These are phyloP conservation scores for Hevea brasiliensis DNA, from an alignment of 345 rosid genomes.

Conservation along the genomic window DNA sequence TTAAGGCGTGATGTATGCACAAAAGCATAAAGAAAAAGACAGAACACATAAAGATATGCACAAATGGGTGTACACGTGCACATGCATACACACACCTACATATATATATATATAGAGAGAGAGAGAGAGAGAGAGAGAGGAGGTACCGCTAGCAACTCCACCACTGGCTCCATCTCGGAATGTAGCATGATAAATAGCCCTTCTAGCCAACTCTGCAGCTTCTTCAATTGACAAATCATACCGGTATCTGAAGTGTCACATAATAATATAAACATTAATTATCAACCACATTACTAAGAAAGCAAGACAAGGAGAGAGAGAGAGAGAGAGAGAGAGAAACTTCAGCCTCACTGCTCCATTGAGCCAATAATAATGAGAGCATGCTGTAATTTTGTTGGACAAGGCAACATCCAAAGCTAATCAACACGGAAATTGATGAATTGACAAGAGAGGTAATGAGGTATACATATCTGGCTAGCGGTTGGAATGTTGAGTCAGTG, in stretches of 20 bases:
- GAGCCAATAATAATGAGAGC: neutral
- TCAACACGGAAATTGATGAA: neutral
- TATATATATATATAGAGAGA: too few relatives aligned
- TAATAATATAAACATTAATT: neutral
- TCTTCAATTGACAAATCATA: conserved; percentile 85
- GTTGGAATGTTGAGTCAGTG: neutral
- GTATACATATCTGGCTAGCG: neutral
- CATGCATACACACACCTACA: neutral
- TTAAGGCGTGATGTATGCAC: neutral
- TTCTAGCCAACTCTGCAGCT: conserved; percentile 92
- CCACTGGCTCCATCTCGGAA: conserved; percentile 99
- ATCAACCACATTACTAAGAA: neutral
- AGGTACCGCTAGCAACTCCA: conserved; percentile 95
- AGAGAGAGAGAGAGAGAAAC: neutral
- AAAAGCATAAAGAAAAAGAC: neutral
- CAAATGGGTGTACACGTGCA: neutral
- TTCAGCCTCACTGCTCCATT: neutral
- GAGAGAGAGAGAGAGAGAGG: conserved; percentile 20
- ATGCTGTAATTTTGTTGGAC: neutral
- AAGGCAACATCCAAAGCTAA: neutral
- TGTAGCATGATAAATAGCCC: conserved; percentile 97
- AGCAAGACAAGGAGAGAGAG: neutral
- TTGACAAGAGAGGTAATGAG: neutral
- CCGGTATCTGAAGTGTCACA: conserved; percentile 49
- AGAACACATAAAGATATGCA: neutral